Evolutionary conservation across 176 grass and related monocot genomes (phyloP).

Genomic region (Otatea glauca): DNA sequence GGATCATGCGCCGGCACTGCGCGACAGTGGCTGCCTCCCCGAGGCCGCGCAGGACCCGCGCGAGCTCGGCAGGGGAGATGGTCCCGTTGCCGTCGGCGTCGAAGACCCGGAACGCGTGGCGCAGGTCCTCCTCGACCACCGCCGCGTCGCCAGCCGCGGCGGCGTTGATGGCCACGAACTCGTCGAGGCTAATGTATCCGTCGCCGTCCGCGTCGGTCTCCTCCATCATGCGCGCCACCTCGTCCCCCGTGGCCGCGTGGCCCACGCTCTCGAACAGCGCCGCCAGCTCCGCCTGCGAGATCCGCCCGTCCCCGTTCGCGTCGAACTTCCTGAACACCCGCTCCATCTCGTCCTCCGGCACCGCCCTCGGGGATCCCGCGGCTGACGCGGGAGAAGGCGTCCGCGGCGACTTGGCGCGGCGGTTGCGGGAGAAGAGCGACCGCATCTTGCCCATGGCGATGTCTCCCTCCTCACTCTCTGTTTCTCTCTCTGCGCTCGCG

Average conservation of each 20-base stretch:
- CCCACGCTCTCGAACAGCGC: constrained; percentile 68
- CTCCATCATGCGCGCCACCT: constrained; percentile 76
- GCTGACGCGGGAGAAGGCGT: not conserved
- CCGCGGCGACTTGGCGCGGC: constrained; percentile 1
- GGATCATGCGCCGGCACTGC: constrained; percentile 90
- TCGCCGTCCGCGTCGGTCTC: constrained; percentile 91
- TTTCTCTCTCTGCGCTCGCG: not conserved
- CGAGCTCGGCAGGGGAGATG: constrained; percentile 86
- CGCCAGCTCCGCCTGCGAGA: constrained; percentile 70
- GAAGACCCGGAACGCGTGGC: constrained; percentile 77
- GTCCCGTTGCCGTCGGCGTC: constrained; percentile 73
- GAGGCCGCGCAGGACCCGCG: constrained; percentile 56
- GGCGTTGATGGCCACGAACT: constrained; percentile 73
- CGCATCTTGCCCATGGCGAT: constrained; percentile 76
- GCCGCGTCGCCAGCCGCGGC: not conserved
- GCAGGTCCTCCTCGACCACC: constrained; percentile 72
- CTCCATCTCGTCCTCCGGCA: constrained; percentile 52
- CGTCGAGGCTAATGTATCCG: constrained; percentile 76
- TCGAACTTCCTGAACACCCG: constrained; percentile 94
- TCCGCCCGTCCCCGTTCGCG: constrained; percentile 78
- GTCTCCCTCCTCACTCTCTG: no score
- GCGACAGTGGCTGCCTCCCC: constrained; percentile 76
- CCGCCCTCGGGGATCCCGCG: not conserved
- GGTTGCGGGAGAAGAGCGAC: constrained; percentile 69
- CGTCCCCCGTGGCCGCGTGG: constrained; percentile 60